phyloP scores from a whole-genome alignment of 1,284 basidiomycete species.

The Xanthoconium separans region DNA sequence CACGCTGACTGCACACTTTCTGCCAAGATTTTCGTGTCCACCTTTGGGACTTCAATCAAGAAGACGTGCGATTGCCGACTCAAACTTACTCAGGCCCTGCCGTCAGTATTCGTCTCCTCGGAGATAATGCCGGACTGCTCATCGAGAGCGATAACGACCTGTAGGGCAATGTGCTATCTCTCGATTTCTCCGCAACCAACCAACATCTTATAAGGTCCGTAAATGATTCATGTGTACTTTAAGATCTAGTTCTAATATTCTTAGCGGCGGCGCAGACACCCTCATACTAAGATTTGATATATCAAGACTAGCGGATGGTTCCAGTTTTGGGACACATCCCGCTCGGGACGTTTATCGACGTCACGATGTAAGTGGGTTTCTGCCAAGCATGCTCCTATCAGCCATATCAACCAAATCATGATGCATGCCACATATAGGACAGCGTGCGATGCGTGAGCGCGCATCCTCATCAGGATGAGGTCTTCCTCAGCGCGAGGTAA shows the following conservation, averaged over 20 bases:
- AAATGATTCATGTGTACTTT: slow-evolving; percentile 1
- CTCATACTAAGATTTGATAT: slow-evolving; percentile 60
- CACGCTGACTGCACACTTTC: slow-evolving; percentile 10
- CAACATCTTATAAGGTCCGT: slow-evolving; percentile 64
- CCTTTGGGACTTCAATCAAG: slow-evolving; percentile 72
- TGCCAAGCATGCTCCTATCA: slow-evolving; percentile 12
- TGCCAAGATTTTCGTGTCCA: slow-evolving; percentile 55
- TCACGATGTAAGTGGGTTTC: slow-evolving; percentile 29
- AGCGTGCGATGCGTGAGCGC: slow-evolving; percentile 60
- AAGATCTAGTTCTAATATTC: slow-evolving; percentile 7
- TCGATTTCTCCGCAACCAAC: slow-evolving; percentile 66
- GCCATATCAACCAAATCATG: slow-evolving; percentile 10
- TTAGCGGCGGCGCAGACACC: slow-evolving; percentile 63
- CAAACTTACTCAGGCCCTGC: slow-evolving; percentile 49
- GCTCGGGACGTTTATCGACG: slow-evolving; percentile 28
- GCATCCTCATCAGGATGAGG: slow-evolving; percentile 61
- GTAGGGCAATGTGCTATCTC: slow-evolving; percentile 65
- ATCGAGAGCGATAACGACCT: slow-evolving; percentile 9
- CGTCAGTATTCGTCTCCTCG: slow-evolving; percentile 37
- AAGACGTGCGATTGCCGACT: slow-evolving; percentile 49
- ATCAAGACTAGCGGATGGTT: slow-evolving; percentile 14
- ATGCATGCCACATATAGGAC: slow-evolving; percentile 42
- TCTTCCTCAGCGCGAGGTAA: slow-evolving; percentile 67
- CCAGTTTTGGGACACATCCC: slow-evolving; percentile 10
- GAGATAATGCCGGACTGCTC: slow-evolving; percentile 19